Evolutionary conservation across 306 rosid species (phyloP).

Genomic region (Datisca glomerata): DNA sequence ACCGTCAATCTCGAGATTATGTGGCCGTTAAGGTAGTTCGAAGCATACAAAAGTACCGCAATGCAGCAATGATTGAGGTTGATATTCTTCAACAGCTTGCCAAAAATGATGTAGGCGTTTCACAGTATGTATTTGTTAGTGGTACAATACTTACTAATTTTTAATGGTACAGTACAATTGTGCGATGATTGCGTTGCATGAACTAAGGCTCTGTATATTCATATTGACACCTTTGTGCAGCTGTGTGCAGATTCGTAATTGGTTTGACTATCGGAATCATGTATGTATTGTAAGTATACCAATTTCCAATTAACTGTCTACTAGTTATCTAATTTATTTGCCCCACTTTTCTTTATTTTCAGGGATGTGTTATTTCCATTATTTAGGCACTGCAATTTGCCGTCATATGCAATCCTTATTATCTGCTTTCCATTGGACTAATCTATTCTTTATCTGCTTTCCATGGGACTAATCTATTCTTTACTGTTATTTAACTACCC

Average conservation of each 20-base stretch:
- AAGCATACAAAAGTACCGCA: slow-evolving; percentile 77
- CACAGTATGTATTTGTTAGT: slow-evolving; percentile 31
- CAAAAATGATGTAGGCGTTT: slow-evolving; percentile 46
- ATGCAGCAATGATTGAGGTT: slow-evolving; percentile 92
- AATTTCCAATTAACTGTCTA: slow-evolving; percentile 9
- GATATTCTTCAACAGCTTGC: slow-evolving; percentile 64
- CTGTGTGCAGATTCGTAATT: slow-evolving; percentile 67
- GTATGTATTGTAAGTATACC: slow-evolving; percentile 79
- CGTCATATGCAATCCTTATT: too few relatives aligned
- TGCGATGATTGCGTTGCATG: background rate
- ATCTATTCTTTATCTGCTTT: too few relatives aligned
- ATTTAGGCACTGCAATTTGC: too few relatives aligned
- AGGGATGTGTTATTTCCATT: too few relatives aligned
- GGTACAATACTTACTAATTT: too few relatives aligned
- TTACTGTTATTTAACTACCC: too few relatives aligned
- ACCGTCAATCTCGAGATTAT: slow-evolving; percentile 68
- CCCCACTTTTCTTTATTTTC: background rate
- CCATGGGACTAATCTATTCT: too few relatives aligned
- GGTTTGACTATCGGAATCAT: slow-evolving; percentile 98
- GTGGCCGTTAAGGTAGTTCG: slow-evolving; percentile 89
- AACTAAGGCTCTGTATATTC: too few relatives aligned
- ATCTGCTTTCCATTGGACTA: too few relatives aligned
- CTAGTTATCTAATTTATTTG: background rate
- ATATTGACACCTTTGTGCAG: slow-evolving; percentile 33
- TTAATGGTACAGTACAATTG: too few relatives aligned